phyloP scores from a whole-genome alignment of 495 filamentous ascomycete genomes.

The Neurospora sp. region DNA sequence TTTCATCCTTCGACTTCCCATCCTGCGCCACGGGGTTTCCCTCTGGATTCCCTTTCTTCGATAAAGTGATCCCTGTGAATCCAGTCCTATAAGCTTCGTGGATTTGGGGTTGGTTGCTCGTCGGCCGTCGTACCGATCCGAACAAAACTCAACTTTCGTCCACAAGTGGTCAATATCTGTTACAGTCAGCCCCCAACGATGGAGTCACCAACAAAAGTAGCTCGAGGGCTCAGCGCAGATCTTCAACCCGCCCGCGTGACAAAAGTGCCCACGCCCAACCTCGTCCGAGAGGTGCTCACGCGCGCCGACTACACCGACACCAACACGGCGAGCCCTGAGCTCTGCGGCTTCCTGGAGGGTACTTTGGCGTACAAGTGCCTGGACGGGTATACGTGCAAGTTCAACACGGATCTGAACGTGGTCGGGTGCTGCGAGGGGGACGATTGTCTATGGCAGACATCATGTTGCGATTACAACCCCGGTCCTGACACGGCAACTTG shows the following conservation, averaged over 20 bases:
- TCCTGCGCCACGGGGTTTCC: no score
- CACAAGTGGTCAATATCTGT: neutral
- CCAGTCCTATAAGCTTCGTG: neutral
- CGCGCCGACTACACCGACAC: neutral
- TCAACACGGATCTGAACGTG: conserved; percentile 4
- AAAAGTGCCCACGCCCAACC: neutral
- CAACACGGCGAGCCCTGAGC: neutral
- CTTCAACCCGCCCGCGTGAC: neutral
- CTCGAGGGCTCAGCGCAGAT: neutral
- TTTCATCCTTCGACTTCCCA: neutral
- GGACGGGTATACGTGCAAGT: conserved; percentile 1
- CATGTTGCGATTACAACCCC: neutral
- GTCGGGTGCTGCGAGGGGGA: conserved; percentile 4
- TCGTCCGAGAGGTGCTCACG: neutral
- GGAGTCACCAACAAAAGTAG: neutral
- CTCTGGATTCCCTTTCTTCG: neutral
- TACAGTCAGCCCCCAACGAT: neutral
- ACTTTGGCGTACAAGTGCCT: neutral
- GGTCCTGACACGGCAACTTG: neutral
- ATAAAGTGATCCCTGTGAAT: neutral
- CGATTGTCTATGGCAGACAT: neutral
- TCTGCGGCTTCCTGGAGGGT: conserved; percentile 1
- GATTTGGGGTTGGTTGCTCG: neutral
- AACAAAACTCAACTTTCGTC: neutral
- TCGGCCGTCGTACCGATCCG: neutral